Conservation (phyloP, 2,329 filamentous ascomycete genomes). For the Onygena corvina region DNA sequence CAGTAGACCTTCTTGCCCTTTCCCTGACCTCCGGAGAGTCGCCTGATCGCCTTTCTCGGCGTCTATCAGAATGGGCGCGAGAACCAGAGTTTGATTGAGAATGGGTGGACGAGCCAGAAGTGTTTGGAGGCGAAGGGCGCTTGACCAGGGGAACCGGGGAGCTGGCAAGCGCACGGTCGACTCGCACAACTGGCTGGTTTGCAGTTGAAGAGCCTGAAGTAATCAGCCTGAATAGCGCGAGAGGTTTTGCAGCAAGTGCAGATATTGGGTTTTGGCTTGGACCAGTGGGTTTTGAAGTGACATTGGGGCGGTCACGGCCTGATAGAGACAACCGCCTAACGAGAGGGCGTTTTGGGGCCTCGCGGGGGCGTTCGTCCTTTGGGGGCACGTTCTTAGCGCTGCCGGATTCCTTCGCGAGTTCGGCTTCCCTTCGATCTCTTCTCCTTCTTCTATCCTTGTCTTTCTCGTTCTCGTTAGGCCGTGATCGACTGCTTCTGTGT, state of each 20-base stretch:
- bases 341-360: background rate
- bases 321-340: conserved; percentile 2
- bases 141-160: background rate
- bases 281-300: conserved; percentile 15
- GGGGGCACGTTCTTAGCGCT: conserved; percentile 12
- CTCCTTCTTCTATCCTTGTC: conserved; percentile 21
- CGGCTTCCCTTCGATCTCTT: conserved; percentile 18
- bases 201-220: conserved; percentile 32
- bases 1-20: background rate
- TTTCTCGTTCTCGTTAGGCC: conserved; percentile 15
- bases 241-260: conserved; percentile 16
- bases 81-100: conserved; percentile 20
- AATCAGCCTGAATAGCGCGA: conserved; percentile 23
- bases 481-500: conserved; percentile 1
- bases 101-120: conserved; percentile 22
- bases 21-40: background rate
- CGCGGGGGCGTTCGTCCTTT: background rate
- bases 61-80: background rate
- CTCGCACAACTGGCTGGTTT: conserved; percentile 28
- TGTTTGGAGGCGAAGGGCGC: conserved; percentile 20
- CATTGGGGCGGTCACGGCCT: conserved; percentile 10
- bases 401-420: conserved; percentile 15
- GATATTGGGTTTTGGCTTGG: conserved; percentile 22
- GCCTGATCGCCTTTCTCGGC: background rate
- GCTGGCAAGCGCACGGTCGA: conserved; percentile 21